Percentiles rank a stretch among this genome's conserved stretches.
Evolutionary conservation across 1,284 basidiomycete species (phyloP).

Genomic region (Ceratobasidium papillatum): DNA sequence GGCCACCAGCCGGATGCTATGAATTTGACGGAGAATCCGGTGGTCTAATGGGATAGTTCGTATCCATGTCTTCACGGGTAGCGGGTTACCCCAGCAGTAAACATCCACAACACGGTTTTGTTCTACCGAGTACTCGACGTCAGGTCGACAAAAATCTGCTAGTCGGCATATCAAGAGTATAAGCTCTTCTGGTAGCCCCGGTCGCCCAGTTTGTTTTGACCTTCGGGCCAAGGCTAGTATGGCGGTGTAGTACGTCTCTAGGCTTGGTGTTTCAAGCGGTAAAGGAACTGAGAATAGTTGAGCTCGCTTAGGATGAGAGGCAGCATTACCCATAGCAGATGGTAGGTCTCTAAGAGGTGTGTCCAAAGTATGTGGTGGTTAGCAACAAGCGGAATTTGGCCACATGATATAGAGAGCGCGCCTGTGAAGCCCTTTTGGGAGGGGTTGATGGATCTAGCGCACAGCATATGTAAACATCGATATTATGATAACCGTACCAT

Average conservation of each 20-base stretch:
- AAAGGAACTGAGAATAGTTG: constrained; percentile 42
- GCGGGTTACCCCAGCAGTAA: background rate
- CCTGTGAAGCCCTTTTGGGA: background rate
- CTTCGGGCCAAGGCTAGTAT: background rate
- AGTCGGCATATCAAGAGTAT: background rate
- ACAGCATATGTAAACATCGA: background rate
- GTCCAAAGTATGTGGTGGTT: background rate
- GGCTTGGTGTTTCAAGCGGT: background rate
- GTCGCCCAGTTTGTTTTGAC: background rate
- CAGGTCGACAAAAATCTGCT: background rate
- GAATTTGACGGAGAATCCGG: constrained; percentile 7
- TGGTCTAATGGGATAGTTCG: background rate
- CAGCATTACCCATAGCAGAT: background rate
- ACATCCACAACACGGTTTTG: background rate
- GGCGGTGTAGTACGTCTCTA: background rate
- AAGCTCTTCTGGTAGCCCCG: background rate
- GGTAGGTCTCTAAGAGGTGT: background rate
- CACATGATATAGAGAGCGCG: background rate
- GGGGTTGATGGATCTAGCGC: background rate
- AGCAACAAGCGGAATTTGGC: background rate
- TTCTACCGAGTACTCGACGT: background rate
- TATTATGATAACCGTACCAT: background rate
- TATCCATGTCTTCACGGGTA: constrained; percentile 3
- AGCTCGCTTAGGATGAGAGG: constrained; percentile 43
- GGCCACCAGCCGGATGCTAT: background rate